A percentile compares a stretch with the other conserved stretches of the same genome.
phyloP scores from a whole-genome alignment of 2,329 filamentous ascomycete species.

The Westerdykella ornata region DNA sequence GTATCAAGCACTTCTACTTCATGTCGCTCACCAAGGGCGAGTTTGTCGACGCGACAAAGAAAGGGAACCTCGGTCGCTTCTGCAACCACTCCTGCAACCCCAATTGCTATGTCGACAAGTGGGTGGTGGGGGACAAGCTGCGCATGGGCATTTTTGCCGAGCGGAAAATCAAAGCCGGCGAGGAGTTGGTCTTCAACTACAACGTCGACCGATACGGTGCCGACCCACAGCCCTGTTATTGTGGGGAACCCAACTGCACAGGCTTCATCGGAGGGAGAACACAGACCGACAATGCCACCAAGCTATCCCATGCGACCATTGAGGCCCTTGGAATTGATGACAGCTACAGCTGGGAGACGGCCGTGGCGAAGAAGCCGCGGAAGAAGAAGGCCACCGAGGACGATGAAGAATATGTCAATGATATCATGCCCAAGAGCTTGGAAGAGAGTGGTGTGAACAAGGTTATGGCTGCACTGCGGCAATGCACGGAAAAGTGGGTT shows the following conservation, averaged over 20 bases:
- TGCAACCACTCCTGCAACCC: slow-evolving; percentile 99
- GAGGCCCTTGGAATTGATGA: slow-evolving; percentile 95
- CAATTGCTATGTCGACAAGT: slow-evolving; percentile 99
- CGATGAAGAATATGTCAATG: slow-evolving; percentile 92
- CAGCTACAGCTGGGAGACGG: slow-evolving; percentile 83
- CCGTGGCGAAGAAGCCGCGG: slow-evolving; percentile 79
- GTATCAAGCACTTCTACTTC: slow-evolving; percentile 99
- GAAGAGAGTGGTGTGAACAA: slow-evolving; percentile 81
- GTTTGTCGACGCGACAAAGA: slow-evolving; percentile 96
- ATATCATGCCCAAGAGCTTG: slow-evolving; percentile 70
- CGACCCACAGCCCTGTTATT: slow-evolving; percentile 95
- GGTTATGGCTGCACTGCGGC: slow-evolving; percentile 93
- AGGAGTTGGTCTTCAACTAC: slow-evolving; percentile 98
- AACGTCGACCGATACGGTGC: slow-evolving; percentile 98
- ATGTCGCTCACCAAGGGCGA: slow-evolving; percentile 97
- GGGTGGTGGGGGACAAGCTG: slow-evolving; percentile 94
- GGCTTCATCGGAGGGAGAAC: slow-evolving; percentile 97
- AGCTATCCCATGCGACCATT: slow-evolving; percentile 79
- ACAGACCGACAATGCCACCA: slow-evolving; percentile 90
- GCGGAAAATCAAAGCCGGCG: slow-evolving; percentile 75
- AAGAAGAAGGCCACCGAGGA: slow-evolving; percentile 90
- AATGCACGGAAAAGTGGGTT: slow-evolving; percentile 99
- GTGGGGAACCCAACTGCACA: slow-evolving; percentile 86
- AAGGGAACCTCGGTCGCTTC: slow-evolving; percentile 90
- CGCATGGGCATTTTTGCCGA: slow-evolving; percentile 98